A percentile compares a stretch with the other conserved stretches of the same genome.
These are phyloP conservation scores for Hypoxylon fragiforme DNA, from an alignment of 495 filamentous ascomycete genomes.

Conservation along the genomic window DNA sequence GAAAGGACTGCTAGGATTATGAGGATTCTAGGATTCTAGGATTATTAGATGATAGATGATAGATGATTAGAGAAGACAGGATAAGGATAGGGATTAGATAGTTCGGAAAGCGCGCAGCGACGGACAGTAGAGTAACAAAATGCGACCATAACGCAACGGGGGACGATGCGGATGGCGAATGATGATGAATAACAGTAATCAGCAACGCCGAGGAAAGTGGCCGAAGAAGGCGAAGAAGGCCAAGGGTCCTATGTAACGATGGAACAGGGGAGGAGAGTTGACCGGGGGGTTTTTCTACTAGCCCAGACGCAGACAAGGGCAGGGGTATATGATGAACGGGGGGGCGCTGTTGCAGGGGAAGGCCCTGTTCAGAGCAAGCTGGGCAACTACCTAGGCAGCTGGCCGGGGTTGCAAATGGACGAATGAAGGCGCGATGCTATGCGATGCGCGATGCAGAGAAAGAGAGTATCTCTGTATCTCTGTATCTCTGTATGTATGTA, in stretches of 20 bases:
- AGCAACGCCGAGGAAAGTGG: slow-evolving; percentile 35
- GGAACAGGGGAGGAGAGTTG: slow-evolving; percentile 20
- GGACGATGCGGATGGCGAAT: slow-evolving; percentile 29
- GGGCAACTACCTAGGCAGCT: slow-evolving; percentile 3
- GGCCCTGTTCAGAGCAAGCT: slow-evolving; percentile 15
- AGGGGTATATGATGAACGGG: slow-evolving; percentile 24
- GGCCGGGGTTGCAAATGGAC: slow-evolving; percentile 4
- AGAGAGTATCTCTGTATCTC: no score
- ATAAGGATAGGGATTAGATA: slow-evolving; percentile 17
- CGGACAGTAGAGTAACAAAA: slow-evolving; percentile 30
- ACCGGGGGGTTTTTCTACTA: slow-evolving; percentile 26
- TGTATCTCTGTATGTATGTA: no score
- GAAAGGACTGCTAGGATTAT: neutral
- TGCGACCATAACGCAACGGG: slow-evolving; percentile 33
- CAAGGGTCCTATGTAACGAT: slow-evolving; percentile 28
- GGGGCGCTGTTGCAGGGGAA: slow-evolving; percentile 10
- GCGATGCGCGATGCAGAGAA: no score
- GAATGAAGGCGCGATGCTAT: no score
- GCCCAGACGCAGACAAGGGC: slow-evolving; percentile 33
- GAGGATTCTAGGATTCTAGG: slow-evolving; percentile 1
- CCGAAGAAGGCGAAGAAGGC: slow-evolving; percentile 28
- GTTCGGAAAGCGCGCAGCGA: slow-evolving; percentile 34
- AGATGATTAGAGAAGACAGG: slow-evolving; percentile 20
- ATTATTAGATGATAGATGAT: slow-evolving; percentile 14
- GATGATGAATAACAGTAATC: slow-evolving; percentile 35